Base-by-base conservation (phyloP, 2,329 filamentous ascomycete species). In the Beauveria pseudobassiana region DNA sequence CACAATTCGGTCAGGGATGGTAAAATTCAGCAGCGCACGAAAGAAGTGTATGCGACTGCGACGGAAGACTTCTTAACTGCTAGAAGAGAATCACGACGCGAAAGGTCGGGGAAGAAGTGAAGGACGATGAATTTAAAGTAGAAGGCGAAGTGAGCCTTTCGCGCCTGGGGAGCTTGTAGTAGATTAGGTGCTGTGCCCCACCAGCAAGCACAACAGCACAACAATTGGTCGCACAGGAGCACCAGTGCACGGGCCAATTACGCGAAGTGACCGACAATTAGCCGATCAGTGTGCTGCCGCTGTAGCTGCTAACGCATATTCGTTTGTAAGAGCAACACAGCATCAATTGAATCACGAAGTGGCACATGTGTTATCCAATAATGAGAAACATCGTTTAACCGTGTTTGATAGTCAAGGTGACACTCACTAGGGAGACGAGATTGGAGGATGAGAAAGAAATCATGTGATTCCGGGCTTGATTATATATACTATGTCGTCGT, bases 141-240 rank as follows among this genome's bases (percentile, higher is more conserved):
- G 59, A 57, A 46, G 40, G 10, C 50, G 38, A 28, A 60, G 24
- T 43, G 34, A 61, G 50, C 28, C 28, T 54, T 30, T 18, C 59
- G 59, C 59, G 59, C 52, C 18, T 24, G 38, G 52, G 46, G 40
- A 62, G 58, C 50, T 54, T 20, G 30, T 34, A 56, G 20, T 12
- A 34, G 38, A 20, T 52, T 42, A 24, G 51, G 30, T 49, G n/a
- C 45, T 46, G 59, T 46, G 59, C 45, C 51, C 59, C 59, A 62
- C 59, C 45, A 40, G 24, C 26, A 61, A 48, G 26, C 56, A 62
- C 59, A 61, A 45, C 59, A 61, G 45, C 55, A 61, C 59, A 61
- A 61, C 52, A 61, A 61, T 56, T 59, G 59, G 59, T 56, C 52
- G 59, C 51, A 49, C 40, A 50, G 51, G 40, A 61, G 43, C 59